Conservation (phyloP, 208 protist species). For the Wallacemonas rigidus region DNA sequence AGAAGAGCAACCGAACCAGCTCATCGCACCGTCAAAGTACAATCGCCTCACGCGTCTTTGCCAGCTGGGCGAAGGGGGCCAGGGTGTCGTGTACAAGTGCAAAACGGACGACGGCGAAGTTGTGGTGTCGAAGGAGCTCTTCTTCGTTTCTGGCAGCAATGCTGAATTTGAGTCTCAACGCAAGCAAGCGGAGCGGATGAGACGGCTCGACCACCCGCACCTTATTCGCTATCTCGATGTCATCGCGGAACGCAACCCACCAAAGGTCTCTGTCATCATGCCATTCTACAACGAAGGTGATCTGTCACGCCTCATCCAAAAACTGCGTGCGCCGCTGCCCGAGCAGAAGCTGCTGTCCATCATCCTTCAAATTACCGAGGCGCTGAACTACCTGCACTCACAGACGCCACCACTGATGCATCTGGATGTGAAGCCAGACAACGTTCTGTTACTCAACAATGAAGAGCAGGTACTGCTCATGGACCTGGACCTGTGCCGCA, state of each 20-base stretch:
- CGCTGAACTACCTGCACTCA: slow-evolving; percentile 81
- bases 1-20: neutral
- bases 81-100: slow-evolving; percentile 84
- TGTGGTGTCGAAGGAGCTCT: slow-evolving; percentile 85
- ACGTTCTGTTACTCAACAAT: slow-evolving; percentile 81
- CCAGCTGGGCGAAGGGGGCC: slow-evolving; percentile 75
- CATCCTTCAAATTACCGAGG: slow-evolving; percentile 74
- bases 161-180: slow-evolving; percentile 46
- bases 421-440: slow-evolving; percentile 90
- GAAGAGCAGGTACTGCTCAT: slow-evolving; percentile 87
- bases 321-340: slow-evolving; percentile 49
- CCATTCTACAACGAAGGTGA: slow-evolving; percentile 85
- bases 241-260: slow-evolving; percentile 41
- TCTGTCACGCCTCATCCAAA: slow-evolving; percentile 60
- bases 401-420: slow-evolving; percentile 82
- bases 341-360: slow-evolving; percentile 78
- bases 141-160: slow-evolving; percentile 46
- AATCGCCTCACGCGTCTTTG: slow-evolving; percentile 31
- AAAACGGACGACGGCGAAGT: slow-evolving; percentile 62
- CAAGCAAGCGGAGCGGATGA: slow-evolving; percentile 70
- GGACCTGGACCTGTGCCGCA: slow-evolving; percentile 82
- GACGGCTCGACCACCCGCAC: slow-evolving; percentile 71
- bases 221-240: slow-evolving; percentile 87
- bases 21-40: slow-evolving; percentile 46
- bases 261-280: slow-evolving; percentile 77